Evolutionary conservation across 352 stramenopile genomes (phyloP), one percentile per base, ranked within the genome.

Genomic region (Stramenopiles sp.): DNA sequence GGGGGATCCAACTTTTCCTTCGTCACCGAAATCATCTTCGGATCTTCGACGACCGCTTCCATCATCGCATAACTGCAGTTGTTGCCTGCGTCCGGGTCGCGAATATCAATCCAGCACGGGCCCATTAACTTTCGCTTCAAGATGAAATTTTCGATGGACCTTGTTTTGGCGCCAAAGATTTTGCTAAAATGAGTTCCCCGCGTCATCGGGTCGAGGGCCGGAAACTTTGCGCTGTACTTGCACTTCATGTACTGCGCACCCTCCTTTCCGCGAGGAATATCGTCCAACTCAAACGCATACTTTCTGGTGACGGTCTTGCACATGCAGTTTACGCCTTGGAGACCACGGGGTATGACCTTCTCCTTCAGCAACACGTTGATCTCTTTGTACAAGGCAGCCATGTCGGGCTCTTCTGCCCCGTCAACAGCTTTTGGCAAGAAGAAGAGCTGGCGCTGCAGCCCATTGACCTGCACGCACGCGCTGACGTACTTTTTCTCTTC

Each of bases 161-260:
- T 87, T 6, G 93, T 94, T 68, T 89, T 88, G 0, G 85, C 89
- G 32, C 94, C 94, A 78, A 97, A 95, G 80, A 99, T 97, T 68
- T 63, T 90, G 90, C 63, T 86, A 84, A 78, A 97, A 97, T 4
- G 85, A 92, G 92, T 30, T 84, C 80, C 0, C 84, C 81, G 80
- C 89, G 77, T 30, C 94, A 83, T 0, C 82, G 83, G 18, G 84
- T 81, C 0, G 93, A 63, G 89, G 0, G 86, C 80, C 1, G 88
- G 85, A 80, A 95, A 97, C 77, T 91, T 91, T 1, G 90, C 91
- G 32, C 90, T 84, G 81, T 98, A 99, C 43, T 96, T 91, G 37
- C 98, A 90, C 81, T 99, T 98, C 32, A 99, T 77, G 77, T 97
- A 98, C 75, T 96, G 76, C 33, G 95, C 96, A 78, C 89, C 89